These are phyloP conservation scores for Fusarium dlaminii DNA, from an alignment of 2,329 filamentous ascomycete species.

Conservation along the genomic window DNA sequence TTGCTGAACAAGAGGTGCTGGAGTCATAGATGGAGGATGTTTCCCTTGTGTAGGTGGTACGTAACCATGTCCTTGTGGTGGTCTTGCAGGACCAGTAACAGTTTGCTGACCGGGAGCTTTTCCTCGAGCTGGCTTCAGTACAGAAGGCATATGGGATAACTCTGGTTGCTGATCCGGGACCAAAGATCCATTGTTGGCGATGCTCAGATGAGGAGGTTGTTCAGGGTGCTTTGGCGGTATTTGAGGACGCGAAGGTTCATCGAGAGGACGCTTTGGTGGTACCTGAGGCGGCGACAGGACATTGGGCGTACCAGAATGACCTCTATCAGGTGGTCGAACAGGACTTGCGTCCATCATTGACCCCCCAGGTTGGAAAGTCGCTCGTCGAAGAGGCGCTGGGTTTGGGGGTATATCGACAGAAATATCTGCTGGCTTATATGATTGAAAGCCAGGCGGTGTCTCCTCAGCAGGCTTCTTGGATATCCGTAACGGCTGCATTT, in stretches of 20 bases:
- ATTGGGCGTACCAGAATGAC: constrained; percentile 31
- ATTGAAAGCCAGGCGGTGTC: constrained; percentile 7
- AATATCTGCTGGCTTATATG: constrained; percentile 28
- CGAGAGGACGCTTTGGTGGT: constrained; percentile 28
- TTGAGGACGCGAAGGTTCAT: constrained; percentile 5
- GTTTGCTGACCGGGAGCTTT: constrained; percentile 23
- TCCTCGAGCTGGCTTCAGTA: constrained; percentile 38
- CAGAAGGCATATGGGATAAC: constrained; percentile 33
- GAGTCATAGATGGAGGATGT: constrained; percentile 41
- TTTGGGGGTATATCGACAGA: constrained; percentile 8
- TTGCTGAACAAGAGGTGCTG: constrained; percentile 30
- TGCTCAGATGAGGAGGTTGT: neutral
- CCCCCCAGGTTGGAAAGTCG: constrained; percentile 40
- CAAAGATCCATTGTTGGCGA: neutral
- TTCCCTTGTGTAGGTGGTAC: constrained; percentile 36
- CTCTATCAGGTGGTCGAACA: constrained; percentile 27
- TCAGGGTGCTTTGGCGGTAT: constrained; percentile 2
- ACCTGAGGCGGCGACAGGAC: constrained; percentile 38
- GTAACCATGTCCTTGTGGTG: constrained; percentile 27
- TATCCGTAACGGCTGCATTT: constrained; percentile 18
- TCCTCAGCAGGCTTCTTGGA: constrained; percentile 14
- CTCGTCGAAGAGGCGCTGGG: constrained; percentile 16
- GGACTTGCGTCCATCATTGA: constrained; percentile 37
- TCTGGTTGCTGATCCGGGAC: constrained; percentile 11
- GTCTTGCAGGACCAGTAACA: neutral